phyloP scores from a whole-genome alignment of 2,329 filamentous ascomycete genomes.

The Anisogramma anomala region DNA sequence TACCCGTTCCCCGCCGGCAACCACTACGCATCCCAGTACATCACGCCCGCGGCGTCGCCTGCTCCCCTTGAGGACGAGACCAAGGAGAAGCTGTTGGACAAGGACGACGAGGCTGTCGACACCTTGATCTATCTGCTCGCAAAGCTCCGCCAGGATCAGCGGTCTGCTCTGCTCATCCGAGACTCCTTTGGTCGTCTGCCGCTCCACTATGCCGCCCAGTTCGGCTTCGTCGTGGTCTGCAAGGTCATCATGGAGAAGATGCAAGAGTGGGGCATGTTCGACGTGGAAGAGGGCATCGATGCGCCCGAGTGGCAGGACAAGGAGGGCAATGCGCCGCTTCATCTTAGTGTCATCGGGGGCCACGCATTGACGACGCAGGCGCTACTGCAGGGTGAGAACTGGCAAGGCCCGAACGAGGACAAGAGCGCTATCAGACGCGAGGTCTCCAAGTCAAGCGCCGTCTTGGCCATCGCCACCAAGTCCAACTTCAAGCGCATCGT shows the following conservation, averaged over 20 bases:
- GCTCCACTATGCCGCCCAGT: constrained; percentile 88
- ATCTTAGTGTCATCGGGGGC: constrained; percentile 83
- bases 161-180: constrained; percentile 51
- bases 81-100: constrained; percentile 44
- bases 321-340: constrained; percentile 81
- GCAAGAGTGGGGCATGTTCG: constrained; percentile 79
- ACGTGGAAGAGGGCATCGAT: constrained; percentile 77
- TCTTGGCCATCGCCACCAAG: constrained; percentile 77
- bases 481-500: constrained; percentile 79
- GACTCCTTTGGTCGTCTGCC: constrained; percentile 77
- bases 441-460: constrained; percentile 74
- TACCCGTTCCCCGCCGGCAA: constrained; percentile 37
- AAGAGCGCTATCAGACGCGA: constrained; percentile 55
- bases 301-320: constrained; percentile 80
- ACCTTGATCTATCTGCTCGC: constrained; percentile 55
- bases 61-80: constrained; percentile 50
- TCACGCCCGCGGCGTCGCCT: constrained; percentile 66
- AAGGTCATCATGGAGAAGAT: constrained; percentile 78
- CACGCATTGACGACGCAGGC: constrained; percentile 76
- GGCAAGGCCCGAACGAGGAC: constrained; percentile 51
- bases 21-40: constrained; percentile 56
- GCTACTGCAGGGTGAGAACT: constrained; percentile 69
- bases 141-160: constrained; percentile 55
- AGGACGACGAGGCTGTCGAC: constrained; percentile 65
- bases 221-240: constrained; percentile 85